These are phyloP conservation scores for Mediolabrus comicus DNA, from an alignment of 108 stramenopile species.

Conservation along the genomic window DNA sequence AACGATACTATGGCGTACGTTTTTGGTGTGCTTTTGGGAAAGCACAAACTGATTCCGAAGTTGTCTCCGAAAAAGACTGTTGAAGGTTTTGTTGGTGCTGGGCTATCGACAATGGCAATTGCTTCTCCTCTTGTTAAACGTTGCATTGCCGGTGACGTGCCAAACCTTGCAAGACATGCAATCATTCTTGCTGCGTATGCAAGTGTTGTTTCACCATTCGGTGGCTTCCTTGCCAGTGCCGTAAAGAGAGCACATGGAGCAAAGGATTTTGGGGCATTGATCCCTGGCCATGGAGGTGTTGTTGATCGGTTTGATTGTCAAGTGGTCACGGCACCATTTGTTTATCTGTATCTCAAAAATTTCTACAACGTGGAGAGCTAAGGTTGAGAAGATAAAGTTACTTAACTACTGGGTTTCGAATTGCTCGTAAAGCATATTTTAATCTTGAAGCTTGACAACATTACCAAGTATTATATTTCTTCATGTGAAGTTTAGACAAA, in stretches of 20 bases:
- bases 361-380: constrained; percentile 8
- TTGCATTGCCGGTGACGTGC: constrained; percentile 11
- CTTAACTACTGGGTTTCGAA: neutral
- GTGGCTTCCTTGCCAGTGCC: constrained; percentile 95
- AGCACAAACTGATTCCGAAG: constrained; percentile 74
- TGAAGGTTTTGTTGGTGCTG: constrained; percentile 94
- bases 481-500: too few relatives aligned
- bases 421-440: neutral
- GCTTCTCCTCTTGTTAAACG: constrained; percentile 23
- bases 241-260: constrained; percentile 96
- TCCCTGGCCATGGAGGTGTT: constrained; percentile 98
- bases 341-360: constrained; percentile 61
- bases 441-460: neutral
- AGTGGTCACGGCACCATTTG: constrained; percentile 90
- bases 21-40: constrained; percentile 79
- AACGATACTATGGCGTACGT: constrained; percentile 90
- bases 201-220: constrained; percentile 95
- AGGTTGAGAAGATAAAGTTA: neutral
- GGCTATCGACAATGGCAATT: constrained; percentile 70
- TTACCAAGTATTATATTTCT: neutral
- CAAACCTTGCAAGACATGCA: constrained; percentile 48
- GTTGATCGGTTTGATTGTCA: constrained; percentile 98
- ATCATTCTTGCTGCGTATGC: constrained; percentile 88
- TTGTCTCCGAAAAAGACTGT: constrained; percentile 96
- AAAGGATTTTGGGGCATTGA: constrained; percentile 96